Base-by-base conservation (phyloP, 2,329 filamentous ascomycete genomes). In the Fusarium sp. region DNA sequence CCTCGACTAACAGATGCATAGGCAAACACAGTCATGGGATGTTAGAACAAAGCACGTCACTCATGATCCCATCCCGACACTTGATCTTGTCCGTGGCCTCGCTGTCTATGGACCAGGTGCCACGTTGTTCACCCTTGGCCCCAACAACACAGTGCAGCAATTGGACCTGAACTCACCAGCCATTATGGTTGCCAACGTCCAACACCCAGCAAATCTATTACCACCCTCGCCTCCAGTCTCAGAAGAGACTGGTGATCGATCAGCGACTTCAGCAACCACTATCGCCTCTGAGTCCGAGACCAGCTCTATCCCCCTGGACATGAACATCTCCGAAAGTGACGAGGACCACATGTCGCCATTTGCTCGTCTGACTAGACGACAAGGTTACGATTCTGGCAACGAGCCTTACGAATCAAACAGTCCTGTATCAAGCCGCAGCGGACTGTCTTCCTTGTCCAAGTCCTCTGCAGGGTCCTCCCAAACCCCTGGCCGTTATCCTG, bases 41-140 rank as follows among this genome's bases (percentile, higher is more conserved):
- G 96, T 99, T 44, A 88, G 94, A 67, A 99, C 96, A n/a, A 98
- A 98, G 78, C 91, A 97, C 75, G 94, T 99, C 71, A 94, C 93
- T 4, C 96, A 90, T 78, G 94, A 97, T 74, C 86, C 88, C 60
- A 92, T 98, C 57, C 94, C 94, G 7, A 97, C 94, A 2, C 85
- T 94, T 8, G 90, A 96, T 37, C 89, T 91, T 69, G 87, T 97
- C 59, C 87, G 88, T 66, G 95, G 93, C 17, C 86, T 99, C 43
- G 91, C 94, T 44, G 91, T 94, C 63, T 97, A 96, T 78, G 96
- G 95, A 2, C 91, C 94, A 1, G 94, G 92, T 8, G 95, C 95
- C n/a, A 92, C 88, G 8, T 85, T 99, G 23, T 99, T 99, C 80
- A 97, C 95, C 0, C 82, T 98, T 19, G 93, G 94, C 2, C 89